These are phyloP conservation scores for Xylariaceae sp. DNA, from an alignment of 2,329 filamentous ascomycete species.

Conservation along the genomic window DNA sequence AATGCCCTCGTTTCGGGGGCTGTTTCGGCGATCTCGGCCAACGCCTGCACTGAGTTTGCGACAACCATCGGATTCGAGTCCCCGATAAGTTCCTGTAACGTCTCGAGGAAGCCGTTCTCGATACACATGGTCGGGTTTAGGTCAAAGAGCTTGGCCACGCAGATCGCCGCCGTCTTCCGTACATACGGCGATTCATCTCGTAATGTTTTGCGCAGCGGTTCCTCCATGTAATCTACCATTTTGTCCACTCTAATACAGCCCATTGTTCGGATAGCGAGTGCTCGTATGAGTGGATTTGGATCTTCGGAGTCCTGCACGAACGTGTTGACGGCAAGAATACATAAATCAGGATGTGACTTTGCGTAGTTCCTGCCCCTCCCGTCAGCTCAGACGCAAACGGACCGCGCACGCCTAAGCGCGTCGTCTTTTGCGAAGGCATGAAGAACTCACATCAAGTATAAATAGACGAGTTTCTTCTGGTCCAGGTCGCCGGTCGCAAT, in stretches of 20 bases:
- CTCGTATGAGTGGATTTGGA: slow-evolving; percentile 90
- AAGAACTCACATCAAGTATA: slow-evolving; percentile 80
- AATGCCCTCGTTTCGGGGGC: slow-evolving; percentile 87
- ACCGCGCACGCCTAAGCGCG: background rate
- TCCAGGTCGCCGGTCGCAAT: slow-evolving; percentile 92
- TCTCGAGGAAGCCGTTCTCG: slow-evolving; percentile 94
- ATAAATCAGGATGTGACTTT: slow-evolving; percentile 96
- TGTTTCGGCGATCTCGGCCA: slow-evolving; percentile 85
- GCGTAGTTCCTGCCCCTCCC: slow-evolving; percentile 77
- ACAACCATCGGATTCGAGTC: slow-evolving; percentile 99
- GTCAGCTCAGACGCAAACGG: slow-evolving; percentile 22
- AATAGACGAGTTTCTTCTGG: slow-evolving; percentile 98
- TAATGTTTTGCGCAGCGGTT: slow-evolving; percentile 90
- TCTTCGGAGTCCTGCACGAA: slow-evolving; percentile 99
- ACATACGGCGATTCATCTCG: slow-evolving; percentile 98
- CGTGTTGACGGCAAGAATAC: slow-evolving; percentile 97
- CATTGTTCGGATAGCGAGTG: slow-evolving; percentile 95
- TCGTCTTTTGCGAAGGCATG: background rate
- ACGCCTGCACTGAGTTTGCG: slow-evolving; percentile 89
- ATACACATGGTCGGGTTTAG: slow-evolving; percentile 88
- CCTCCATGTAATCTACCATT: slow-evolving; percentile 99
- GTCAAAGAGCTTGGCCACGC: slow-evolving; percentile 96
- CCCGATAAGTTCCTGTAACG: slow-evolving; percentile 88
- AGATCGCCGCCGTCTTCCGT: slow-evolving; percentile 94
- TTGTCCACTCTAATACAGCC: slow-evolving; percentile 97